Conservation (phyloP, 495 filamentous ascomycete species). For the Cairneyella variabilis region DNA sequence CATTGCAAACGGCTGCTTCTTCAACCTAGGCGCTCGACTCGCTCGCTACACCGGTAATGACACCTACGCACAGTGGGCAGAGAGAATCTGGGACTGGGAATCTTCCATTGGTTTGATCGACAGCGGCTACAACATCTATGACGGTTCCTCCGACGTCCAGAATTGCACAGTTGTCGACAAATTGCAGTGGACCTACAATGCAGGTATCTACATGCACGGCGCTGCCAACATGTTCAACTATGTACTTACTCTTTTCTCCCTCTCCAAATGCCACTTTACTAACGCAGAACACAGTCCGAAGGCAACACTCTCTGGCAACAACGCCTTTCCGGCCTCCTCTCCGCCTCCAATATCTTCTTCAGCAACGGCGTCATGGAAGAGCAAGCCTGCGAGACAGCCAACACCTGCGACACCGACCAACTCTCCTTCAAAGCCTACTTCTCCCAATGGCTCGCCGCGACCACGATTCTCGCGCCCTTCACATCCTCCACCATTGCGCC, state of each 20-base stretch:
- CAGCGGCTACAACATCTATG: constrained; percentile 49
- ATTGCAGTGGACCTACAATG: constrained; percentile 69
- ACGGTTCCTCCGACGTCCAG: constrained; percentile 46
- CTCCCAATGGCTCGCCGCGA: constrained; percentile 71
- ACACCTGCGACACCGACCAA: constrained; percentile 68
- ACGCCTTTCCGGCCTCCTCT: constrained; percentile 49
- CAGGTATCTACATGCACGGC: constrained; percentile 62
- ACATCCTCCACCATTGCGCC: constrained; percentile 57
- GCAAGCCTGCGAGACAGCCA: constrained; percentile 68
- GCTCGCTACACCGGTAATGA: constrained; percentile 67
- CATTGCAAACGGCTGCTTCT: constrained; percentile 74
- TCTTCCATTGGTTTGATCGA: constrained; percentile 45
- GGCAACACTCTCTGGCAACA: constrained; percentile 47
- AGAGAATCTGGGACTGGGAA: constrained; percentile 67
- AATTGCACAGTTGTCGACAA: constrained; percentile 48
- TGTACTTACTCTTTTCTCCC: constrained; percentile 32
- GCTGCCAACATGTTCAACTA: constrained; percentile 70
- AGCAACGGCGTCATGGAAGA: constrained; percentile 55
- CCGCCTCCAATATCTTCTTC: constrained; percentile 52
- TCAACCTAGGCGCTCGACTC: constrained; percentile 68
- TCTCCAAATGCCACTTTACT: constrained; percentile 7
- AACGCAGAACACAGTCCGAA: constrained; percentile 37
- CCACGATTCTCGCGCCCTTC: constrained; percentile 64
- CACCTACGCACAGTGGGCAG: constrained; percentile 69
- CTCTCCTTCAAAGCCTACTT: constrained; percentile 85